Evolutionary conservation across 192 early-diverging fungal genomes (phyloP).

Genomic region (Entomortierella parvispora): DNA sequence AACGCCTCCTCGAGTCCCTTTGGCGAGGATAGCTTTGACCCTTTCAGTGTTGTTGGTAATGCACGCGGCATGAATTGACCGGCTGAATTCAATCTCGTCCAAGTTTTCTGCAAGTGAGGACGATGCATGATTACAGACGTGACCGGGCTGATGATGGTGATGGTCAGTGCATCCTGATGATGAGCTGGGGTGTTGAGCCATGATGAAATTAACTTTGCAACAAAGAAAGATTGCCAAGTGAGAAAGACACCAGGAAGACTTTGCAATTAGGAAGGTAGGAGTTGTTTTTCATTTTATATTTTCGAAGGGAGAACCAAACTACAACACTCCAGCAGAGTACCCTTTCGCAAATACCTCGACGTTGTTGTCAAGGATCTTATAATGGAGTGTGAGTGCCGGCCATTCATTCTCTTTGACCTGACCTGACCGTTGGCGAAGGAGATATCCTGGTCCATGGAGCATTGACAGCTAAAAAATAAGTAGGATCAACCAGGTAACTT

Average conservation of each 20-base stretch:
- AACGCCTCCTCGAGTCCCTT: constrained; percentile 2
- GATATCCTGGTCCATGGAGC: constrained; percentile 59
- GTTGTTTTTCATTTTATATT: too few relatives aligned
- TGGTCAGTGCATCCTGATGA: constrained; percentile 8
- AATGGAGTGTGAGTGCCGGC: constrained; percentile 61
- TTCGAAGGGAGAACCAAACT: too few relatives aligned
- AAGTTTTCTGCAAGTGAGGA: constrained; percentile 23
- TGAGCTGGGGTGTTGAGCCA: constrained; percentile 1
- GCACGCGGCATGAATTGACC: constrained; percentile 47
- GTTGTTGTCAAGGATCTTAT: constrained; percentile 69
- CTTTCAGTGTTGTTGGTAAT: constrained; percentile 26
- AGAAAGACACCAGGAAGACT: too few relatives aligned
- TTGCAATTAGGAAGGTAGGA: too few relatives aligned
- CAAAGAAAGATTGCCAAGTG: too few relatives aligned
- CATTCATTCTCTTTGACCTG: constrained; percentile 48
- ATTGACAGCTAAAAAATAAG: constrained; percentile 52
- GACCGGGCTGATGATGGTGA: constrained; percentile 24
- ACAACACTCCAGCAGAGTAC: constrained; percentile 63
- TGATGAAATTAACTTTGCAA: too few relatives aligned
- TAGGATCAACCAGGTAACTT: neutral
- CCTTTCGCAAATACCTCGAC: constrained; percentile 69
- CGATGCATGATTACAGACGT: constrained; percentile 28
- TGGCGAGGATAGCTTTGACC: constrained; percentile 25
- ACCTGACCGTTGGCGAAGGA: constrained; percentile 22
- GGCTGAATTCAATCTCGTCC: constrained; percentile 47